These are phyloP conservation scores for Pseudogymnoascus sp. DNA, from an alignment of 2,329 filamentous ascomycete species.

Conservation along the genomic window DNA sequence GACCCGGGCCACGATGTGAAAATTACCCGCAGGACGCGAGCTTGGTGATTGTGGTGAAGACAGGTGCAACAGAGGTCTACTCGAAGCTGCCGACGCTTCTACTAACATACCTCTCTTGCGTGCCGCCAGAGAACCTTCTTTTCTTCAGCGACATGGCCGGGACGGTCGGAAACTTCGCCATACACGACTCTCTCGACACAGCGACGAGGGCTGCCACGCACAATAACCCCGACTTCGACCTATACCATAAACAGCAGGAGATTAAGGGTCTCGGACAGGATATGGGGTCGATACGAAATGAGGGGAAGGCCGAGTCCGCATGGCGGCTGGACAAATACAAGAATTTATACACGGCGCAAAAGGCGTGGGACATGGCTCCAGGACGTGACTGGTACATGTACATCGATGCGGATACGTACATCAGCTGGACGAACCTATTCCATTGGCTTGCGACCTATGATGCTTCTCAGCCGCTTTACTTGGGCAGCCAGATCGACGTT, in stretches of 20 bases:
- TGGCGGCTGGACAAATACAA: conserved; percentile 16
- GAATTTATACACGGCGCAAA: conserved; percentile 14
- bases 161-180: conserved; percentile 36
- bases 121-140: conserved; percentile 40
- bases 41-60: conserved; percentile 48
- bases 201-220: conserved; percentile 38
- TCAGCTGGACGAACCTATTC: conserved; percentile 16
- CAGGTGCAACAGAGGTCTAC: conserved; percentile 48
- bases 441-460: conserved; percentile 14
- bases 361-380: neutral
- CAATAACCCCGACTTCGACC: conserved; percentile 43
- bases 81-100: conserved; percentile 47
- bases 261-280: conserved; percentile 40
- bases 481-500: conserved; percentile 16
- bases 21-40: conserved; percentile 39
- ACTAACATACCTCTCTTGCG: conserved; percentile 44
- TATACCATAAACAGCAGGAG: conserved; percentile 34
- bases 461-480: conserved; percentile 9
- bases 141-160: conserved; percentile 52
- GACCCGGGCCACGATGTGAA: conserved; percentile 26
- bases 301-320: conserved; percentile 14
- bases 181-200: conserved; percentile 41
- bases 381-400: conserved; percentile 20
- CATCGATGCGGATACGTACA: conserved; percentile 19
- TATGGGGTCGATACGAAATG: conserved; percentile 22